phyloP scores from a whole-genome alignment of 305 asterid genomes.

The Plantago coronopus region DNA sequence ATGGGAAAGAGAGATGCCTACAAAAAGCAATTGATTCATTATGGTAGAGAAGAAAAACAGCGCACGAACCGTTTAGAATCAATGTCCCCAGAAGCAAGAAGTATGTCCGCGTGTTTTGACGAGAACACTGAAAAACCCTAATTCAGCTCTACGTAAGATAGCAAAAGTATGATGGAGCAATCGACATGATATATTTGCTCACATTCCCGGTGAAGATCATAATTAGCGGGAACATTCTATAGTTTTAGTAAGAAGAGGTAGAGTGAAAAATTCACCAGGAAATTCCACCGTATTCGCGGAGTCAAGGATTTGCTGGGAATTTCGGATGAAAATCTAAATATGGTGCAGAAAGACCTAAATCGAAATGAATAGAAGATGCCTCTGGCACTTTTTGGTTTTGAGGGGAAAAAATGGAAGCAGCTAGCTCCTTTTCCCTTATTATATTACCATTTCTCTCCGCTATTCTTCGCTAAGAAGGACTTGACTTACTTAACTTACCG shows the following conservation, averaged over 20 bases:
- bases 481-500: too few relatives aligned
- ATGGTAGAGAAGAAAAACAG: neutral
- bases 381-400: too few relatives aligned
- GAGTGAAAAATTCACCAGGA: neutral
- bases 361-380: too few relatives aligned
- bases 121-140: neutral
- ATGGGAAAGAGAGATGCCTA: too few relatives aligned
- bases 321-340: neutral
- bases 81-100: neutral
- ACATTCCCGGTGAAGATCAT: neutral
- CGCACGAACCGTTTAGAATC: neutral
- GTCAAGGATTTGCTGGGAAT: conserved; percentile 4
- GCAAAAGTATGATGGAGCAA: neutral
- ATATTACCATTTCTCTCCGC: too few relatives aligned
- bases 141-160: neutral
- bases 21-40: too few relatives aligned
- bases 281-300: conserved; percentile 3
- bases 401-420: too few relatives aligned
- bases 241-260: neutral
- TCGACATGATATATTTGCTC: neutral
- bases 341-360: too few relatives aligned
- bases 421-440: too few relatives aligned
- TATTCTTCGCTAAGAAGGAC: too few relatives aligned
- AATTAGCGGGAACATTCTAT: neutral
- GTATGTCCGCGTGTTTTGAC: neutral